A percentile compares a stretch with the other conserved stretches of the same genome.
Evolutionary conservation across 1,284 basidiomycete genomes (phyloP).

Genomic region (Cryptococcus sp.): DNA sequence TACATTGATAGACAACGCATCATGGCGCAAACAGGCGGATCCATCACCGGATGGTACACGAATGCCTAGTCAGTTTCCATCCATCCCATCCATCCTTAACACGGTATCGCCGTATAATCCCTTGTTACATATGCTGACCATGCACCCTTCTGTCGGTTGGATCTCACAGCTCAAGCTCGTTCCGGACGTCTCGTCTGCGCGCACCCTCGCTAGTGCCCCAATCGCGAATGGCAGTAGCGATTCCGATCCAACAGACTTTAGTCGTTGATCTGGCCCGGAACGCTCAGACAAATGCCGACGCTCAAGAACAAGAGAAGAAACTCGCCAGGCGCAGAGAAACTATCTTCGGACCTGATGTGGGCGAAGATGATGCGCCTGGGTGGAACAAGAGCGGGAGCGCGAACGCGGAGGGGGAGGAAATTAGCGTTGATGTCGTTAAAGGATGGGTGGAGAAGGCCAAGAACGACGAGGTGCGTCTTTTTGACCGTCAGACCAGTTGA

Average conservation of each 20-base stretch:
- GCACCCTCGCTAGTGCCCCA: conserved; percentile 39
- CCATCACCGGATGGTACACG: conserved; percentile 26
- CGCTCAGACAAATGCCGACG: neutral
- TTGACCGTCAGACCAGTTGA: neutral
- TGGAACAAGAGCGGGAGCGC: conserved; percentile 20
- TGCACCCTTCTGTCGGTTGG: neutral
- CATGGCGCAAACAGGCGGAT: conserved; percentile 6
- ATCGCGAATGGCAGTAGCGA: conserved; percentile 10
- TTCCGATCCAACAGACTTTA: conserved; percentile 43
- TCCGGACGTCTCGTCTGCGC: conserved; percentile 35
- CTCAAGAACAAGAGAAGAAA: conserved; percentile 12
- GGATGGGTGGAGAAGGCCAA: conserved; percentile 81
- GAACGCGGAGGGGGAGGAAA: conserved; percentile 52
- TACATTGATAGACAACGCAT: neutral
- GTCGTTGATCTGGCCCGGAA: conserved; percentile 44
- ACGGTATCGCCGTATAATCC: conserved; percentile 2
- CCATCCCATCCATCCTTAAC: neutral
- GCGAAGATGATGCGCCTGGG: conserved; percentile 57
- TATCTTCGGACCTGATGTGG: conserved; percentile 72
- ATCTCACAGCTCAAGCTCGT: conserved; percentile 23
- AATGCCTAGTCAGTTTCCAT: conserved; percentile 24
- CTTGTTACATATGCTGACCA: conserved; percentile 4
- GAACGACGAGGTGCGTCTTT: conserved; percentile 60
- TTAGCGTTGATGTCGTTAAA: conserved; percentile 74
- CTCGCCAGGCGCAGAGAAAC: conserved; percentile 61